Percentiles rank a stretch among this genome's conserved stretches.
Evolutionary conservation across 2,329 filamentous ascomycete species (phyloP).

Genomic region (Chalaropsis thielavioides): DNA sequence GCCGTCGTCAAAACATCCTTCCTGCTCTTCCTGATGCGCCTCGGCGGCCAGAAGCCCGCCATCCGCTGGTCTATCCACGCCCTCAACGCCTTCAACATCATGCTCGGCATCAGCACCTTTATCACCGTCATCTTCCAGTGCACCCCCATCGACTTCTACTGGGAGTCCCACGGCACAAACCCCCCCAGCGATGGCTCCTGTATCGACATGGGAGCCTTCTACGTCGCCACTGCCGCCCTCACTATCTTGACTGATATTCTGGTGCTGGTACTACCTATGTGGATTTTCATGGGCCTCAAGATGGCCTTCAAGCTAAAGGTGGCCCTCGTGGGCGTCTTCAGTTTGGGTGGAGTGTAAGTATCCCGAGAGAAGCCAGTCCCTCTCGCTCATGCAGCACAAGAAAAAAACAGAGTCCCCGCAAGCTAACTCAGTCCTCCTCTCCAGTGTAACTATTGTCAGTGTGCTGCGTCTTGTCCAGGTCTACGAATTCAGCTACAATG

Average conservation of each 20-base stretch:
- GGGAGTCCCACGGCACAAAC: slow-evolving; percentile 19
- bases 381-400: too few relatives aligned
- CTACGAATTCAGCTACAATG: slow-evolving; percentile 14
- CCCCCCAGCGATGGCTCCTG: slow-evolving; percentile 23
- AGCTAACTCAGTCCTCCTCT: not conserved
- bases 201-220: slow-evolving; percentile 23
- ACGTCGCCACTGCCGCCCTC: slow-evolving; percentile 26
- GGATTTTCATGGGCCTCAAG: slow-evolving; percentile 29
- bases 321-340: slow-evolving; percentile 29
- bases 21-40: slow-evolving; percentile 32
- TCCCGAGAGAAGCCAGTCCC: not conserved
- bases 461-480: slow-evolving; percentile 24
- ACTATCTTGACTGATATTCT: slow-evolving; percentile 31
- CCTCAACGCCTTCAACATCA: slow-evolving; percentile 26
- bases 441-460: slow-evolving; percentile 25
- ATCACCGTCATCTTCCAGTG: slow-evolving; percentile 29
- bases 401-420: too few relatives aligned
- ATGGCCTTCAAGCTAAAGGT: slow-evolving; percentile 28
- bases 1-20: slow-evolving; percentile 33
- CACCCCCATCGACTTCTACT: slow-evolving; percentile 25
- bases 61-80: slow-evolving; percentile 23
- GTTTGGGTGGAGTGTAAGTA: slow-evolving; percentile 27
- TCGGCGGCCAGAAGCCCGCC: slow-evolving; percentile 26
- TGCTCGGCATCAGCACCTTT: slow-evolving; percentile 26
- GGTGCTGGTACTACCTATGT: slow-evolving; percentile 28